These are phyloP conservation scores for Pistacia vera DNA, from an alignment of 345 rosid species.

Conservation along the genomic window DNA sequence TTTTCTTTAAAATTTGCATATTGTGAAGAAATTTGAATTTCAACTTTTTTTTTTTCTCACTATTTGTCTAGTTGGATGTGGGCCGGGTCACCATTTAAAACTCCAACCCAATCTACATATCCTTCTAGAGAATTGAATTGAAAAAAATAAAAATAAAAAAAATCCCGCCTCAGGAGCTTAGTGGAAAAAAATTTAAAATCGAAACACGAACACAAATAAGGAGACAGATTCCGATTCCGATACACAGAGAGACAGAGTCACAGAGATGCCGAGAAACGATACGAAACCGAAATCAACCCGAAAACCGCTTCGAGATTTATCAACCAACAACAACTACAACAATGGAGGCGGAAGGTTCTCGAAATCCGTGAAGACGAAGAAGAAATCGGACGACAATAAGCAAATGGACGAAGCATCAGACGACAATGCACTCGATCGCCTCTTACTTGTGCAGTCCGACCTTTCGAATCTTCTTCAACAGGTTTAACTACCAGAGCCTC, in stretches of 20 bases:
- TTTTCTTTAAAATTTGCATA: too few species aligned
- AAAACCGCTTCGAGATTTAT: slow-evolving; percentile 38
- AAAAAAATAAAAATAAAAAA: not conserved
- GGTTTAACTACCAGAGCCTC: slow-evolving; percentile 33
- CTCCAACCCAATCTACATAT: not conserved
- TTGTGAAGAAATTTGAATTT: too few species aligned
- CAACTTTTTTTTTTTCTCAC: too few species aligned
- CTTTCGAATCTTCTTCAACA: slow-evolving; percentile 55
- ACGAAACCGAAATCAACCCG: slow-evolving; percentile 37
- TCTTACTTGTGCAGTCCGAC: slow-evolving; percentile 71
- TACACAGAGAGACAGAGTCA: slow-evolving; percentile 8
- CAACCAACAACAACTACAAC: slow-evolving; percentile 22
- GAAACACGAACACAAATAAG: not conserved
- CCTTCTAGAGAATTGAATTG: not conserved
- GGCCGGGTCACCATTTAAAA: not conserved
- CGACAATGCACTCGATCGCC: slow-evolving; percentile 48
- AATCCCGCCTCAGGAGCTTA: not conserved
- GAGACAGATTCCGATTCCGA: not conserved
- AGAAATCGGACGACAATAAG: slow-evolving; percentile 8
- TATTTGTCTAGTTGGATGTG: too few species aligned
- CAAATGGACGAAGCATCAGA: slow-evolving; percentile 23
- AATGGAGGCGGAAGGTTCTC: slow-evolving; percentile 19
- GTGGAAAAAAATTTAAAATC: slow-evolving; percentile 2
- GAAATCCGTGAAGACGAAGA: slow-evolving; percentile 28
- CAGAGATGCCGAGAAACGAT: slow-evolving; percentile 42